A percentile compares a stretch with the other conserved stretches of the same genome.
phyloP scores from a whole-genome alignment of 2,329 filamentous ascomycete genomes.

The Dactylellina parvicollis region DNA sequence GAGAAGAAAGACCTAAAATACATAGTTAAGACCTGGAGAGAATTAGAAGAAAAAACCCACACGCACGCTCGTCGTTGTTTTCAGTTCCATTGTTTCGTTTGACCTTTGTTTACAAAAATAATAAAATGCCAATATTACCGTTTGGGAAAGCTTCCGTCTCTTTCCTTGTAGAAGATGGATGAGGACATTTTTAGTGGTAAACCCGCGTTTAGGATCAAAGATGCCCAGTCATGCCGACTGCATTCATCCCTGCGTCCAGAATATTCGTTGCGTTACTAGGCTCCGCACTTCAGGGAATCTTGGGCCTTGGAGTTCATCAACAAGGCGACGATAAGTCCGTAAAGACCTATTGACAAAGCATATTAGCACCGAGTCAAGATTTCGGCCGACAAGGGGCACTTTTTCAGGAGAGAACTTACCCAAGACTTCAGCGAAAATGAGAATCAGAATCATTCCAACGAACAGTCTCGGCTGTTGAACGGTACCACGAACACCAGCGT shows the following conservation, averaged over 20 bases:
- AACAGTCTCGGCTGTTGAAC: conserved; percentile 86
- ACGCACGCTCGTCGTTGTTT: conserved; percentile 39
- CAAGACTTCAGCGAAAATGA: conserved; percentile 99
- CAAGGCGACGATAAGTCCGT: conserved; percentile 97
- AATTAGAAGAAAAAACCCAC: conserved; percentile 15
- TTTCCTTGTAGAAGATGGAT: conserved; percentile 1
- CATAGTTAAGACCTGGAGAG: conserved; percentile 24
- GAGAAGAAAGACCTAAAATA: conserved; percentile 46
- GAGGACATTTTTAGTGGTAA: not conserved
- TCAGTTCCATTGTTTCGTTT: conserved; percentile 28
- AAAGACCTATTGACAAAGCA: conserved; percentile 75
- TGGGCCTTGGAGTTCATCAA: conserved; percentile 97
- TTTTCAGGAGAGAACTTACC: conserved; percentile 69
- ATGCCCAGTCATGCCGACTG: not conserved
- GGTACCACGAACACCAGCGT: conserved; percentile 86
- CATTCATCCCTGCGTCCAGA: not conserved
- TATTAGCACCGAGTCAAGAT: not conserved
- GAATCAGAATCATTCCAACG: conserved; percentile 98
- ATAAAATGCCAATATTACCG: conserved; percentile 52
- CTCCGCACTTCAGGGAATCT: conserved; percentile 16
- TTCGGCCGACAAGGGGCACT: not conserved
- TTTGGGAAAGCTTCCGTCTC: conserved; percentile 15
- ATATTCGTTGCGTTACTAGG: not conserved
- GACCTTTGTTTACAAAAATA: conserved; percentile 47
- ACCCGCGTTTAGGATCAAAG: conserved; percentile 1